A percentile compares a stretch with the other conserved stretches of the same genome.
phyloP scores from a whole-genome alignment of 2,329 filamentous ascomycete genomes.

The Emergomyces africanus region DNA sequence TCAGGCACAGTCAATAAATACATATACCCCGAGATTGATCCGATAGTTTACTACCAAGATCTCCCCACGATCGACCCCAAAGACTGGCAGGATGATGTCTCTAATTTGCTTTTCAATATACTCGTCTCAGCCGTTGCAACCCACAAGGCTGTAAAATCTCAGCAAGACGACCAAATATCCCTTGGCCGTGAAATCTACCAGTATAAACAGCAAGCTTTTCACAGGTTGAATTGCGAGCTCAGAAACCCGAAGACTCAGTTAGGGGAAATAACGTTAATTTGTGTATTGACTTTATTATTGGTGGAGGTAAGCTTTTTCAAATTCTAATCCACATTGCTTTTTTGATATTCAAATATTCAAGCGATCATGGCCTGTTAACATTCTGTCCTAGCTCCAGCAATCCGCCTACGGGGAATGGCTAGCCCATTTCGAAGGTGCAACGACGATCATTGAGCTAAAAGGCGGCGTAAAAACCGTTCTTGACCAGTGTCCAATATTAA shows the following conservation, averaged over 20 bases:
- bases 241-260: conserved; percentile 5
- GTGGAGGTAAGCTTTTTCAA: conserved; percentile 6
- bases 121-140: conserved; percentile 9
- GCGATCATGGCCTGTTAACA: neutral
- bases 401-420: conserved; percentile 9
- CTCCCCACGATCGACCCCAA: conserved; percentile 5
- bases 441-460: conserved; percentile 11
- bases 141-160: conserved; percentile 8
- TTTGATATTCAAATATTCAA: neutral
- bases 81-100: conserved; percentile 8
- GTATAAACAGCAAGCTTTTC: conserved; percentile 8
- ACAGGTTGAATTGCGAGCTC: conserved; percentile 3
- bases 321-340: neutral
- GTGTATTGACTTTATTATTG: conserved; percentile 8
- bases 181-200: conserved; percentile 8
- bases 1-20: conserved; percentile 7
- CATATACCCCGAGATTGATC: conserved; percentile 10
- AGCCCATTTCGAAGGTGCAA: conserved; percentile 13
- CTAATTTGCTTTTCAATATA: conserved; percentile 7
- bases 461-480: conserved; percentile 10
- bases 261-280: conserved; percentile 8
- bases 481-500: conserved; percentile 2
- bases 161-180: conserved; percentile 4
- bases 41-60: conserved; percentile 6
- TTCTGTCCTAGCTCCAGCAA: conserved; percentile 7